Conservation (phyloP, 2,329 filamentous ascomycete species). For the Ceratocystis lukuohia region DNA sequence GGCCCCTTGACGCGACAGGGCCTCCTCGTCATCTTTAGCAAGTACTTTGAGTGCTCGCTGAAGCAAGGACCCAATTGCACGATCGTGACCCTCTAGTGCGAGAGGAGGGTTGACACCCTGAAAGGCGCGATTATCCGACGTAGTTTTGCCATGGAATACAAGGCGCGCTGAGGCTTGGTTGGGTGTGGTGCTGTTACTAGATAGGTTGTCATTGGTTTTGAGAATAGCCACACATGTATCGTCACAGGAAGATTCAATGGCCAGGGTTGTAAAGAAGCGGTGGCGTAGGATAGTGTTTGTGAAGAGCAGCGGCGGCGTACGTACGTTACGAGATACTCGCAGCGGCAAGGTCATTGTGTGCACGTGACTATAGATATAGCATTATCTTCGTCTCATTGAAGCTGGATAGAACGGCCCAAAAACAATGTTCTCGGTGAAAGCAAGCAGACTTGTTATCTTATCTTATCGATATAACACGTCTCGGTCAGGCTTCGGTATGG, state of each 20-base stretch:
- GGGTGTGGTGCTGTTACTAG: neutral
- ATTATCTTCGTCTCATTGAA: no score
- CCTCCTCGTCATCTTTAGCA: constrained; percentile 17
- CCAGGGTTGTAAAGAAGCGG: constrained; percentile 43
- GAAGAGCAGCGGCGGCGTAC: neutral
- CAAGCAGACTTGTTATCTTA: neutral
- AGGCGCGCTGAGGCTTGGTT: constrained; percentile 36
- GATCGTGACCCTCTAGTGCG: constrained; percentile 63
- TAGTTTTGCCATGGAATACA: constrained; percentile 69
- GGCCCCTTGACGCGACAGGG: constrained; percentile 20
- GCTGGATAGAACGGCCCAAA: neutral
- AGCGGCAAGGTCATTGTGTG: neutral
- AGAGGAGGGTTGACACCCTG: constrained; percentile 67
- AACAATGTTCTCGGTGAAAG: neutral
- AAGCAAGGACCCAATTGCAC: constrained; percentile 55
- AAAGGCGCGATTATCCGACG: constrained; percentile 62
- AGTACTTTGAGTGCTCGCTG: constrained; percentile 40
- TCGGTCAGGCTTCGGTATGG: neutral
- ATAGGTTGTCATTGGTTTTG: constrained; percentile 25
- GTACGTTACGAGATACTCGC: neutral
- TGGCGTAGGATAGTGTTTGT: constrained; percentile 2
- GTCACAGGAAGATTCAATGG: constrained; percentile 80
- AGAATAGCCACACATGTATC: constrained; percentile 83
- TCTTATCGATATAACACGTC: neutral
- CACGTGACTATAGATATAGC: neutral